Evolutionary conservation across 2,329 filamentous ascomycete species (phyloP).

Genomic region (Aureobasidium sp.): DNA sequence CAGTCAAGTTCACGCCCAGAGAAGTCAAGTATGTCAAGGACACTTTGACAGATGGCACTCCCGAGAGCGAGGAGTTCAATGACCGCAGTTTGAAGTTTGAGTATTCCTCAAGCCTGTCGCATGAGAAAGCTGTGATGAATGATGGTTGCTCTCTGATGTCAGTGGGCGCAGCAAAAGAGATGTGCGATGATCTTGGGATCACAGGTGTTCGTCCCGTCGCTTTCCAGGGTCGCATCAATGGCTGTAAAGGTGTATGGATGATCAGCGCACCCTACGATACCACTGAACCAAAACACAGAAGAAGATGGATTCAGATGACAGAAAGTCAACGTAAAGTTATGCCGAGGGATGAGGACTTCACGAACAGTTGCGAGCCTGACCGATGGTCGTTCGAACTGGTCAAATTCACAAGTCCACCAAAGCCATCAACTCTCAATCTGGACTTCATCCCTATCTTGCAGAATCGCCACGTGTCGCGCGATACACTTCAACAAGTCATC

Average conservation of each 20-base stretch:
- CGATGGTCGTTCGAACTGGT: constrained; percentile 62
- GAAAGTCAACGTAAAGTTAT: constrained; percentile 64
- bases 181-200: constrained; percentile 47
- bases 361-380: constrained; percentile 36
- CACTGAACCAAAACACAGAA: constrained; percentile 34
- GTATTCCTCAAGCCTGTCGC: not conserved
- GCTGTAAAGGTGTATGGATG: constrained; percentile 71
- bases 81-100: constrained; percentile 28
- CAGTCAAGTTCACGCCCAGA: constrained; percentile 29
- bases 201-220: constrained; percentile 50
- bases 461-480: constrained; percentile 46
- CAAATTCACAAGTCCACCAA: constrained; percentile 40
- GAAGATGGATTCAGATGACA: constrained; percentile 57
- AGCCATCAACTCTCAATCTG: constrained; percentile 53
- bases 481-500: constrained; percentile 45
- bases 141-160: constrained; percentile 60
- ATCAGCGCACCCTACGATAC: constrained; percentile 46
- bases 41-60: constrained; percentile 25
- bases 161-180: constrained; percentile 45
- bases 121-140: constrained; percentile 33
- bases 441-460: constrained; percentile 64
- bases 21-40: constrained; percentile 31
- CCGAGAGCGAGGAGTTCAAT: constrained; percentile 31
- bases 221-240: constrained; percentile 63
- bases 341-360: constrained; percentile 38